Base-by-base conservation (phyloP, 495 filamentous ascomycete species). In the Hypoxylon cercidicola region DNA sequence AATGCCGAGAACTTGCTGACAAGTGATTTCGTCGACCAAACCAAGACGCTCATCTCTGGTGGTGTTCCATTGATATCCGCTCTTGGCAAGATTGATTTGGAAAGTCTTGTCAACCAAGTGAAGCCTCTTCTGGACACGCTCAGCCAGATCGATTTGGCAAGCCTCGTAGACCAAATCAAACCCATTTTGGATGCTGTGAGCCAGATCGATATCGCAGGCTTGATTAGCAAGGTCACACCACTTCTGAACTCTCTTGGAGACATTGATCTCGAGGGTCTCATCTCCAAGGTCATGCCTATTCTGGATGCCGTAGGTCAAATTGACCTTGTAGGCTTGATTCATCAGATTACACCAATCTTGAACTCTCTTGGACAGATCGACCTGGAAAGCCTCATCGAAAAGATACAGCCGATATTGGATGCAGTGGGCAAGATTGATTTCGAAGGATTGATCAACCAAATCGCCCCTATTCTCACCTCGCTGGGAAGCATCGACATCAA, bases 1-100 rank as follows among this genome's bases (percentile, higher is more conserved):
- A 82, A 79, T 47, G 79, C 77, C 19, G 75, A 77, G 55, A 49
- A 73, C 13, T 71, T 84, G 0, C 60, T 84, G 46, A 79, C 75
- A 15, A 62, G 53, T 12, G 41, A 70, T n/a, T 70, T 69, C 39
- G 79, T 83, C 56, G 80, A 82, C 41, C 75, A 82, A 62, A 81
- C 80, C 4, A 71, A 78, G 67, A 41, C 55, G 35, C 28, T 74
- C 4, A 74, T 77, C 41, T 69, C 63, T 28, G 72, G 71, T 34
- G 75, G 71, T 16, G 72, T 70, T 37, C 78, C 72, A 59, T 75
- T 73, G 64, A 70, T 68, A 67, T 71, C 59, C 15, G 62, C 58
- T 18, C 76, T 70, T 32, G 74, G 56, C 12, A 77, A 80, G 16
- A 76, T 79, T 55, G 77, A 78, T 58, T 23, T 77, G 5, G 61